phyloP scores from a whole-genome alignment of 257 asterid genomes.

The Solanum commersonii region DNA sequence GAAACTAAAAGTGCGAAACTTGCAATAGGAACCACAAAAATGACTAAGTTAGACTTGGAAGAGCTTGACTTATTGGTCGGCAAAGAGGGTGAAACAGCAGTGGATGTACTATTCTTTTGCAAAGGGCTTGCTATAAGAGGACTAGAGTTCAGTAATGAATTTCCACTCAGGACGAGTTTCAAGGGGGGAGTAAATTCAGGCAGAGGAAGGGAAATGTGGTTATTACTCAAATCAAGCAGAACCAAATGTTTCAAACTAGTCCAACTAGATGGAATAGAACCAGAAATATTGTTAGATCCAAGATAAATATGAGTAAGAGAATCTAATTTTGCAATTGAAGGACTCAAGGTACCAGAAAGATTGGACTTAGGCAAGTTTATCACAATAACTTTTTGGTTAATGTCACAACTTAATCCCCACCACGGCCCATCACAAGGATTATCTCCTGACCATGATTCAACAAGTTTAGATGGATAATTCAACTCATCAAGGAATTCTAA shows the following conservation, averaged over 20 bases:
- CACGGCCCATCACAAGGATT: constrained; percentile 54
- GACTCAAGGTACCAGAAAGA: constrained; percentile 61
- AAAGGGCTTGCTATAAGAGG: constrained; percentile 18
- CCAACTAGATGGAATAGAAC: constrained; percentile 57
- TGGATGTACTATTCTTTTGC: constrained; percentile 10
- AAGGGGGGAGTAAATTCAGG: constrained; percentile 45
- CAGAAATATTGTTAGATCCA: constrained; percentile 57
- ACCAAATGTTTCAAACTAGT: constrained; percentile 45
- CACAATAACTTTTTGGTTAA: constrained; percentile 26
- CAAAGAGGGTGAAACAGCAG: constrained; percentile 8
- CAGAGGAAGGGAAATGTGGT: constrained; percentile 59
- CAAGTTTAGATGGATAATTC: constrained; percentile 58
- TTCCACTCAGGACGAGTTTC: constrained; percentile 40
- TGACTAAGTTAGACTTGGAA: constrained; percentile 23
- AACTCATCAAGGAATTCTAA: constrained; percentile 69
- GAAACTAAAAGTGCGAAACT: constrained; percentile 35
- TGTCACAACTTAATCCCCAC: constrained; percentile 68
- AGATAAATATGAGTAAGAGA: constrained; percentile 46
- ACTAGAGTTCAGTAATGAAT: constrained; percentile 30
- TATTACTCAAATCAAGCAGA: constrained; percentile 50
- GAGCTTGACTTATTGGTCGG: constrained; percentile 1
- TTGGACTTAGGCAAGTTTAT: constrained; percentile 47
- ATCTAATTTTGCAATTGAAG: constrained; percentile 51
- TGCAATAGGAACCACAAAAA: constrained; percentile 45
- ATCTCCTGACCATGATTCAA: constrained; percentile 66